These are phyloP conservation scores for Suillus subluteus DNA, from an alignment of 768 basidiomycete genomes.

Conservation along the genomic window DNA sequence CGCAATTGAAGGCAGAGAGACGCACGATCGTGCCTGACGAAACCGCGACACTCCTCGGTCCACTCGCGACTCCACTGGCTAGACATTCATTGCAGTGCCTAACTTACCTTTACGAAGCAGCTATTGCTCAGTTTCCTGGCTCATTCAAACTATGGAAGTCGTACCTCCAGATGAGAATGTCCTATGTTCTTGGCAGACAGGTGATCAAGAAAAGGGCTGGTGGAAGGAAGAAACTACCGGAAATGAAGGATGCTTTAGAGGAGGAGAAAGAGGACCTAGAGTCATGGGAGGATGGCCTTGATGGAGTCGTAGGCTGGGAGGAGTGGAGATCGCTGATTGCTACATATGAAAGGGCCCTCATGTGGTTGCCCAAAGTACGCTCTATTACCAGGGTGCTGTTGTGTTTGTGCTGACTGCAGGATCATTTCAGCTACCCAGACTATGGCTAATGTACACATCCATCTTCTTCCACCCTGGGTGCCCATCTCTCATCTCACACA, in stretches of 20 bases:
- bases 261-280: slow-evolving; percentile 81
- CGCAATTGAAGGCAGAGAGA: slow-evolving; percentile 59
- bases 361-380: slow-evolving; percentile 91
- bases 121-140: slow-evolving; percentile 82
- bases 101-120: slow-evolving; percentile 93
- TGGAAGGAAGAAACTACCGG: slow-evolving; percentile 89
- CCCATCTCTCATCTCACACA: slow-evolving; percentile 80
- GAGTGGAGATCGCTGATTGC: slow-evolving; percentile 93
- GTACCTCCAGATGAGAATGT: slow-evolving; percentile 82
- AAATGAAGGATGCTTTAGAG: slow-evolving; percentile 87
- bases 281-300: slow-evolving; percentile 85
- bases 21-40: slow-evolving; percentile 52
- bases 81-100: slow-evolving; percentile 81
- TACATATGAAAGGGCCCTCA: slow-evolving; percentile 88
- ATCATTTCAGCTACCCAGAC: slow-evolving; percentile 72
- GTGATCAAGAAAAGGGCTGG: slow-evolving; percentile 76
- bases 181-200: slow-evolving; percentile 82
- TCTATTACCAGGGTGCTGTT: slow-evolving; percentile 1
- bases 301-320: slow-evolving; percentile 90
- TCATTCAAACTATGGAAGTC: slow-evolving; percentile 97
- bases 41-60: slow-evolving; percentile 67
- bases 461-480: slow-evolving; percentile 89
- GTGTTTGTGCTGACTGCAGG: slow-evolving; percentile 12
- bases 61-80: slow-evolving; percentile 72
- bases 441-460: slow-evolving; percentile 94